Conservation (phyloP, 768 basidiomycete genomes). For the Russula lepida region DNA sequence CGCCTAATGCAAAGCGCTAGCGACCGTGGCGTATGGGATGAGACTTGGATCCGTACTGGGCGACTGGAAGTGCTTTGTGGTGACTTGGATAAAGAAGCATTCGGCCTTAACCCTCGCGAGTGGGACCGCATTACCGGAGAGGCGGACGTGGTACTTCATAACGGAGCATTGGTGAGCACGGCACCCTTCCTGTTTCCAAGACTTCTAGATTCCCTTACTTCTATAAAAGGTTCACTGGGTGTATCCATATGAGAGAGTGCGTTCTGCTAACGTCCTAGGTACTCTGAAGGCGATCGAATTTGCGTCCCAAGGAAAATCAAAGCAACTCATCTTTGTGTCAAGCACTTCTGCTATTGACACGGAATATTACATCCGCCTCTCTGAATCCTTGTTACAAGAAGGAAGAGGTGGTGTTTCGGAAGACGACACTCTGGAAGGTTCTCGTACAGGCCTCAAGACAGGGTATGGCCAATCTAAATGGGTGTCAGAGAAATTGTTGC, state of each 20-base stretch:
- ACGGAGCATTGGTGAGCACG: constrained; percentile 83
- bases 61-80: constrained; percentile 76
- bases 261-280: constrained; percentile 85
- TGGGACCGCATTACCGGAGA: constrained; percentile 67
- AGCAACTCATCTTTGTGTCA: constrained; percentile 83
- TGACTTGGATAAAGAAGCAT: constrained; percentile 66
- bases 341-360: constrained; percentile 94
- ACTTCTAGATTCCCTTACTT: not conserved
- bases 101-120: constrained; percentile 55
- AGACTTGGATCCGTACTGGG: constrained; percentile 61
- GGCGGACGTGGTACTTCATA: constrained; percentile 82
- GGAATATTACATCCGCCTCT: constrained; percentile 80
- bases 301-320: constrained; percentile 63
- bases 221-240: constrained; percentile 87
- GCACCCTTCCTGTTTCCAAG: not conserved
- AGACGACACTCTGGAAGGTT: constrained; percentile 81
- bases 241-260: constrained; percentile 91
- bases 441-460: constrained; percentile 62
- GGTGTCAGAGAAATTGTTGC: constrained; percentile 92
- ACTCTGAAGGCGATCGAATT: constrained; percentile 81
- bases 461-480: constrained; percentile 98
- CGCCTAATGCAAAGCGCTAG: constrained; percentile 64
- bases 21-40: constrained; percentile 85
- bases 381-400: constrained; percentile 51
- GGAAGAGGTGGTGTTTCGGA: constrained; percentile 70